Base-by-base conservation (phyloP, 345 rosid species). In the Acer yangbiense region DNA sequence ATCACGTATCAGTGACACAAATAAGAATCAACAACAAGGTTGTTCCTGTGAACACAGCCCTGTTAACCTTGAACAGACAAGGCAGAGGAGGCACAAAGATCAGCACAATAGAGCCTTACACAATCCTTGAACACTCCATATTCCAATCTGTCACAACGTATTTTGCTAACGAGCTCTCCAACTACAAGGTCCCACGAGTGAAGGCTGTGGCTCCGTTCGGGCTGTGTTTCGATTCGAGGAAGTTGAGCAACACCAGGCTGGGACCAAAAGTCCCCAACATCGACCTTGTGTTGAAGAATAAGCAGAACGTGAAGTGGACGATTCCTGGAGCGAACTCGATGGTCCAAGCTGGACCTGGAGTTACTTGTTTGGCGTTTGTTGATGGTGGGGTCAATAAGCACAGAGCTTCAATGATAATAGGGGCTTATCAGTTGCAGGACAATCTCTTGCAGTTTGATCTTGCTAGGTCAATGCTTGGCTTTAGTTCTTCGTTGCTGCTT, bases 351-450 rank as follows among this genome's bases (percentile, higher is more conserved):
- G 18, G 20, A 18, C 80, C 66, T 1, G 86, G 84, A 52, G 77
- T 82, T 6, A 9, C 63, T 2, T 82, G 86, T 64, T 76, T 85
- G 18, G 85, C 73, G 3, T 81, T 86, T 75, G 72, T 86, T 21
- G 80, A 86, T 43, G 86, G 83, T 14, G 83, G 83, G 18, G 3
- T 20, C 4, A 18, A 35, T 35, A 35, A n/a, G 2, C 80, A 60
- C 5, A 25, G 57, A n/a, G 76, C 85, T 75, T 71, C 85, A 0
- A 72, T 83, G 41, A 44, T 72, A 4, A 75, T 81, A 4, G 86
- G 82, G 64, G 74, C 71, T n/a, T 60, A 81, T 54, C 89, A 81
- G 70, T 25, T 86, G 74, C 79, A 83, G 78, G 82, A 86, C 16
- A 74, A 81, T 39, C 63, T 83, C 3, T 25, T 86, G 61, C 69